phyloP scores from a whole-genome alignment of 163 green algal species.

The Coccomyxa subellipsoidea region DNA sequence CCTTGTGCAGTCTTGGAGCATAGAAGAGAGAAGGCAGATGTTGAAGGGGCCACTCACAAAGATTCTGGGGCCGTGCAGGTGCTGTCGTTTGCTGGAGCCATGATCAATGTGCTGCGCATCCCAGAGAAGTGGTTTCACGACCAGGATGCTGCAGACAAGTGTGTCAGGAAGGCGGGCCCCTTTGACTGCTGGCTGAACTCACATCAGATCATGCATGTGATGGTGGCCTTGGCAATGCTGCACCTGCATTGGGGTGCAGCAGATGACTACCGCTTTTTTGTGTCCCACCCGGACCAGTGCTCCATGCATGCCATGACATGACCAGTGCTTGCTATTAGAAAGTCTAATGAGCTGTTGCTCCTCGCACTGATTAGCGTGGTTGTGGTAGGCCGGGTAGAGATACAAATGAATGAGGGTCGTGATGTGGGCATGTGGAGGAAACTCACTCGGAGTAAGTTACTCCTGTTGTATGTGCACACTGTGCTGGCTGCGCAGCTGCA shows the following conservation, averaged over 20 bases:
- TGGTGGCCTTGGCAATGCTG: conserved; percentile 23
- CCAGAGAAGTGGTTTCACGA: conserved; percentile 41
- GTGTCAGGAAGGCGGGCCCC: conserved; percentile 8
- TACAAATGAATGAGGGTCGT: too few relatives aligned
- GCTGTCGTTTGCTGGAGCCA: conserved; percentile 24
- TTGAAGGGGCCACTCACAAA: neutral
- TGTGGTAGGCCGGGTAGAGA: too few relatives aligned
- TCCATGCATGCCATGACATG: neutral
- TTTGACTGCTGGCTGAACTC: conserved; percentile 47
- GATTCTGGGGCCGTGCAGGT: conserved; percentile 18
- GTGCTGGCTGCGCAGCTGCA: too few relatives aligned
- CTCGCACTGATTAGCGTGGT: too few relatives aligned
- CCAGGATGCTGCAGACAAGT: neutral
- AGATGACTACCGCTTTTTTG: conserved; percentile 4
- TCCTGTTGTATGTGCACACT: too few relatives aligned
- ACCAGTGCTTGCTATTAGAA: neutral
- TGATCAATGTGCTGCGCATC: conserved; percentile 36
- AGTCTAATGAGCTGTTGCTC: too few relatives aligned
- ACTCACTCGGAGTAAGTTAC: too few relatives aligned
- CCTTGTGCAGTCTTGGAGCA: too few relatives aligned
- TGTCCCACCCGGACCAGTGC: neutral
- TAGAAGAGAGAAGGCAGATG: too few relatives aligned
- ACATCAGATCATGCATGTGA: conserved; percentile 40
- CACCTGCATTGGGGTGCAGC: neutral
- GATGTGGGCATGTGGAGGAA: too few relatives aligned